Base-by-base conservation (phyloP, 78 protist genomes). In the Pelomyxa schiedti region DNA sequence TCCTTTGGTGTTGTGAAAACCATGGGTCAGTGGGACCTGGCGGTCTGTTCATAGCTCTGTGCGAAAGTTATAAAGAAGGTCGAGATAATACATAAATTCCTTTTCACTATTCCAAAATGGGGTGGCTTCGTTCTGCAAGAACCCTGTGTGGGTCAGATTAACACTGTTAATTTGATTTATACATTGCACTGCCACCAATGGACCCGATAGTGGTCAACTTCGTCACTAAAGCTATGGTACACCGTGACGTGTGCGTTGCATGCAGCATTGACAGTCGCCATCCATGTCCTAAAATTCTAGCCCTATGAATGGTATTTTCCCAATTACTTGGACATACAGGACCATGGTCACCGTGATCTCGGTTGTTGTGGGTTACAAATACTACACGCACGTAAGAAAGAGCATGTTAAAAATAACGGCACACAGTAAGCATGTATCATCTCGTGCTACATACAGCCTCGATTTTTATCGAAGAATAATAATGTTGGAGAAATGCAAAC, bases 171-270 rank as follows among this genome's bases (percentile, higher is more conserved):
- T 5, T 9, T n/a, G 8, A 66, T 7, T 32, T 9, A 5, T 5
- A 66, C 32, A 4, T 70, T 16, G 69, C 86, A 81, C 69, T 72
- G 1, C 86, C 86, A 81, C 66, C 65, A 38, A 40, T 81, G 86
- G 26, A 6, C 36, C 29, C 82, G 2, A 28, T 68, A 81, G 70
- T 78, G 58, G 42, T 81, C 78, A 30, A 81, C 86, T 28, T 81
- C 86, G 66, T 78, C 86, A 58, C 77, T 74, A 39, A 81, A 81
- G 42, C 71, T 6, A 39, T 81, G 86, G 68, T 81, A 78, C 8
- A 78, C 52, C 3, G 84, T 78, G 32, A 81, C 68, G 35, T 32
- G 36, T 2, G 77, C 1, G 39, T 47, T 42, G 24, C 2, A 0
- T 22, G 6, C 8, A 1, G 1, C 32, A 65, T 80, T 80, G 52